Evolutionary conservation across 225 moss, liverwort and hornwort species (phyloP), one percentile per base, ranked within the genome.

Genomic region (Pseudisothecium myosuroides): DNA sequence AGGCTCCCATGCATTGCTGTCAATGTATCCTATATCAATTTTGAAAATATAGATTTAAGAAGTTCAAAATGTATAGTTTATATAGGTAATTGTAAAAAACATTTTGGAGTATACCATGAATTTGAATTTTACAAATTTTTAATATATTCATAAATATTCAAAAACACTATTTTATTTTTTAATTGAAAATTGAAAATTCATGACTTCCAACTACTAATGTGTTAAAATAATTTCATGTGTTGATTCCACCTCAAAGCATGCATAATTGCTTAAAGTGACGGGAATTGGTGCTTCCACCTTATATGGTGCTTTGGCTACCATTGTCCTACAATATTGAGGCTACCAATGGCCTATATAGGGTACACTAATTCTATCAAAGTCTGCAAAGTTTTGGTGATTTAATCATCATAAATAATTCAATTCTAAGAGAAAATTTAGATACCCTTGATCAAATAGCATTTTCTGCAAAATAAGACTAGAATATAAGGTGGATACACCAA

Each of bases 21-120:
- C 2, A n/a, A 2, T n/a, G 3, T n/a, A 23, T 1, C 4, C 69
- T 3, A n/a, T 4, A 69, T 3, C 12, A 6, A 39, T 39, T 2
- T 68, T 36, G 5, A 39, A 39, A 69, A 23, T 22, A 67, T 69
- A 69, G 28, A 26, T 73, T 9, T 73, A 14, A 0, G 15, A 24
- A 71, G 41, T 71, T 15, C 26, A 71, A 28, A 45, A 73, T 45
- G 9, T 43, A 45, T 43, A 43, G 5, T 1, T 43, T 43, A 16
- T 16, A 71, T 71, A 24, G 8, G 7, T 71, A 14, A 72, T 22
- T 68, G 12, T 22, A n/a, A 43, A 73, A 27, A 73, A 13, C 0
- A 2, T 24, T 26, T 24, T 32, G 64, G 9, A 5, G 2, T 45
- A 43, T 0, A 41, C 9, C 7, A 14, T 73, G 29, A 28, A 73